These are phyloP conservation scores for Umbilicus rupestris DNA, from an alignment of 164 flowering plant genomes.

Conservation along the genomic window DNA sequence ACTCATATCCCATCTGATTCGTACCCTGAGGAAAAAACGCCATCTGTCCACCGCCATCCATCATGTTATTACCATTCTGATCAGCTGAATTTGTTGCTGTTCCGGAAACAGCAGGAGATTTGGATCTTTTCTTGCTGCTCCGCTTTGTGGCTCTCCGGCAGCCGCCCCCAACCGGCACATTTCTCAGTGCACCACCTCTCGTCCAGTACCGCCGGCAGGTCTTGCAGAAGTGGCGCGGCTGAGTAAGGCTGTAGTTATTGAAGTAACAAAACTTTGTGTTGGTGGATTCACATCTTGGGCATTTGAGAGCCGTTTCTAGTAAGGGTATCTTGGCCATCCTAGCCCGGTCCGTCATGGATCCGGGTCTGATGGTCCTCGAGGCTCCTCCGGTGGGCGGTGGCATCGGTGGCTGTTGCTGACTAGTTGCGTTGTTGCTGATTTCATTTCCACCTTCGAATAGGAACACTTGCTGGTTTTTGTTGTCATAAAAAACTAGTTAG, in stretches of 20 bases:
- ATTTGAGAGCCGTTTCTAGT: not conserved
- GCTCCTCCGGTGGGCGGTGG: not conserved
- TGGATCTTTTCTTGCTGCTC: not conserved
- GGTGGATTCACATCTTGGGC: conserved; percentile 1
- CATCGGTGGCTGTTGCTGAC: not conserved
- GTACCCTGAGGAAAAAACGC: not conserved
- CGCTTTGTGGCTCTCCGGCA: conserved; percentile 2
- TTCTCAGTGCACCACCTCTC: conserved; percentile 3
- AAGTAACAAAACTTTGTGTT: conserved; percentile 5
- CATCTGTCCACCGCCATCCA: not conserved
- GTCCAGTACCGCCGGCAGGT: conserved; percentile 4
- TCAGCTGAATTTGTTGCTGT: not conserved
- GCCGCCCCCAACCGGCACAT: not conserved
- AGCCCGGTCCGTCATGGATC: conserved; percentile 4
- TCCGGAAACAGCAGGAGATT: not conserved
- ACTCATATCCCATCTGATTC: conserved; percentile 1
- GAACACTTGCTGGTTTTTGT: not conserved
- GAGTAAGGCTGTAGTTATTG: conserved; percentile 8
- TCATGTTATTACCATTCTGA: not conserved
- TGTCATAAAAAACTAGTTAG: not conserved
- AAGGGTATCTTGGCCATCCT: conserved; percentile 7
- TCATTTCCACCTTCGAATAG: not conserved
- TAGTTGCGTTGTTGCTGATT: not conserved
- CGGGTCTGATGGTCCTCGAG: conserved; percentile 2
- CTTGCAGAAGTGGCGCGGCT: conserved; percentile 6